These are phyloP conservation scores for Neofusicoccum ribis DNA, from an alignment of 2,329 filamentous ascomycete species.

Conservation along the genomic window DNA sequence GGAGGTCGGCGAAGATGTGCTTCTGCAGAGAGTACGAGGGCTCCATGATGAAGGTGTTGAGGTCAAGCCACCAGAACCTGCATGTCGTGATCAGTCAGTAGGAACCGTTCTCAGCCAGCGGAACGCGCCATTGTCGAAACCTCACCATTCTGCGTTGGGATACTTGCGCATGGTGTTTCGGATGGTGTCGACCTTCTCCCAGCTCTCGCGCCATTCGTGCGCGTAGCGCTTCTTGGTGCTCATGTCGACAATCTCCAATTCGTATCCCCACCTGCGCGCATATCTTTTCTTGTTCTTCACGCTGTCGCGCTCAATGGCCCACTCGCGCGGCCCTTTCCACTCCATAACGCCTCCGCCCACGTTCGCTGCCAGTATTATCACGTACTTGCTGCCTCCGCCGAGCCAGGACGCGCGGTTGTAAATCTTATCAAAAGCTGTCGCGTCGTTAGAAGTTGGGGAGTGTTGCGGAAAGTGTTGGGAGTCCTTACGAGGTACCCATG, in stretches of 20 bases:
- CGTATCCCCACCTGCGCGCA: slow-evolving; percentile 84
- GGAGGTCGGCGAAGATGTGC: slow-evolving; percentile 84
- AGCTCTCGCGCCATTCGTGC: slow-evolving; percentile 98
- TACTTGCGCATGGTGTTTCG: slow-evolving; percentile 89
- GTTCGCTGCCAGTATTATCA: slow-evolving; percentile 91
- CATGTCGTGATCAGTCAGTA: background rate
- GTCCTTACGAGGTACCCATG: slow-evolving; percentile 74
- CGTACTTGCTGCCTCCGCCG: slow-evolving; percentile 85
- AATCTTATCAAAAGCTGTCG: slow-evolving; percentile 54
- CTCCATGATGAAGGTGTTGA: slow-evolving; percentile 98
- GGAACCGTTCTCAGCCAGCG: background rate
- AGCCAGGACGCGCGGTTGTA: slow-evolving; percentile 73
- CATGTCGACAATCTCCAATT: slow-evolving; percentile 96
- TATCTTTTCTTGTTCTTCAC: slow-evolving; percentile 94
- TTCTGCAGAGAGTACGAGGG: slow-evolving; percentile 83
- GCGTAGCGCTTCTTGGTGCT: slow-evolving; percentile 98
- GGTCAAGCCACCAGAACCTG: slow-evolving; percentile 99
- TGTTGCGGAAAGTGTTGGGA: background rate
- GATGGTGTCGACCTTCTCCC: slow-evolving; percentile 97
- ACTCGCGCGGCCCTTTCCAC: slow-evolving; percentile 96
- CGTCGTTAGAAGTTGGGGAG: background rate
- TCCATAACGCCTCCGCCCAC: slow-evolving; percentile 97
- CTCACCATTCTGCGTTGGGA: slow-evolving; percentile 92
- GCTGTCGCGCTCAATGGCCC: slow-evolving; percentile 97
- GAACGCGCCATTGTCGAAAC: slow-evolving; percentile 14